phyloP scores from a whole-genome alignment of 345 rosid genomes.

The Ceriops zippeliana region DNA sequence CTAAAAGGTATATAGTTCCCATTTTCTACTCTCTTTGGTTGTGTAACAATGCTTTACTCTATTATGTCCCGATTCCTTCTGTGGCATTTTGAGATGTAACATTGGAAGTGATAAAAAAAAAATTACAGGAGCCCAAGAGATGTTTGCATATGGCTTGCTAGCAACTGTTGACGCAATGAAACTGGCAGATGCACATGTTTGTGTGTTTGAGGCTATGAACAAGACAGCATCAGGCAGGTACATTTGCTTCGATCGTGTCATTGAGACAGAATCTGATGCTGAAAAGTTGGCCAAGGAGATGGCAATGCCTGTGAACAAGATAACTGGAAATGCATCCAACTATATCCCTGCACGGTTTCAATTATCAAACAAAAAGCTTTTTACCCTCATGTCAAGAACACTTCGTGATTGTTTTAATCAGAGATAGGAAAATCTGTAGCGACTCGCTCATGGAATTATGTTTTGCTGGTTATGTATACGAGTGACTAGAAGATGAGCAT shows the following conservation, averaged over 20 bases:
- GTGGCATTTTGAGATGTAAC: too few relatives aligned
- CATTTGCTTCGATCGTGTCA: constrained; percentile 61
- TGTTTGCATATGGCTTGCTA: constrained; percentile 51
- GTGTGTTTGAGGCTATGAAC: constrained; percentile 54
- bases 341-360: constrained; percentile 8
- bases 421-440: not conserved
- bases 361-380: constrained; percentile 53
- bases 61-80: too few relatives aligned
- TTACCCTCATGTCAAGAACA: constrained; percentile 49
- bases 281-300: constrained; percentile 44
- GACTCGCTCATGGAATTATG: not conserved
- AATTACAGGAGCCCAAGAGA: constrained; percentile 53
- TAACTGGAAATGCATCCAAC: constrained; percentile 28
- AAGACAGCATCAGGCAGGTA: constrained; percentile 61
- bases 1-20: constrained; percentile 47
- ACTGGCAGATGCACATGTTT: constrained; percentile 62
- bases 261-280: constrained; percentile 40
- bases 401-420: constrained; percentile 35
- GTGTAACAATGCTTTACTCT: not conserved
- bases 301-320: constrained; percentile 50
- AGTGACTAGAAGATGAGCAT: not conserved
- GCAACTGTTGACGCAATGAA: constrained; percentile 60
- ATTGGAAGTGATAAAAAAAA: too few relatives aligned
- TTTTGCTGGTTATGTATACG: not conserved
- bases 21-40: not conserved